A percentile compares a stretch with the other conserved stretches of the same genome.
Evolutionary conservation across 495 filamentous ascomycete species (phyloP).

Genomic region (Penicillium pancosmium): DNA sequence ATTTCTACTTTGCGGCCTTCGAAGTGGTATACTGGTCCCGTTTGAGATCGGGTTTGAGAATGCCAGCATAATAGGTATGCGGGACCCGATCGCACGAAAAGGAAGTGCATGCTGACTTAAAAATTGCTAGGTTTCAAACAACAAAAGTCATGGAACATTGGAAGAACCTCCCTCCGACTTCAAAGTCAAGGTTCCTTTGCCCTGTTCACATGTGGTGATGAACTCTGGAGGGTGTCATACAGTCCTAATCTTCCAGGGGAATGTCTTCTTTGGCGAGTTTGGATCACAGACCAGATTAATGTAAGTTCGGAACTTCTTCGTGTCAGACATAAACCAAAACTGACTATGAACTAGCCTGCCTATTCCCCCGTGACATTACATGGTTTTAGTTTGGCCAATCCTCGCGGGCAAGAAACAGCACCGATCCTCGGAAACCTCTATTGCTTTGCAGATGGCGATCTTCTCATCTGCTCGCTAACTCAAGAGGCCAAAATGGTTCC

Average conservation of each 20-base stretch:
- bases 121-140: conserved; percentile 33
- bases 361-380: conserved; percentile 40
- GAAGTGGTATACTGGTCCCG: conserved; percentile 46
- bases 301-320: conserved; percentile 27
- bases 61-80: conserved; percentile 29
- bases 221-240: conserved; percentile 44
- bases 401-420: conserved; percentile 12
- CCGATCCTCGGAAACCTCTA: conserved; percentile 38
- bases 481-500: conserved; percentile 40
- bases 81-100: background rate
- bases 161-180: conserved; percentile 42
- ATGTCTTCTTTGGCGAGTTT: conserved; percentile 38
- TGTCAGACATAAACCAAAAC: background rate
- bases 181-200: conserved; percentile 32
- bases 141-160: conserved; percentile 29
- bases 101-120: background rate
- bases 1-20: conserved; percentile 46
- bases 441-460: conserved; percentile 43
- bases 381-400: conserved; percentile 35
- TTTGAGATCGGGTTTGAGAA: conserved; percentile 31
- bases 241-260: conserved; percentile 21
- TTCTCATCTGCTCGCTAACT: conserved; percentile 45
- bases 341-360: conserved; percentile 34
- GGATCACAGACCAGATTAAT: conserved; percentile 49
- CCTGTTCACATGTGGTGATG: conserved; percentile 42